Conservation (phyloP, 202 grass and related monocot species). For the Digitaria exilis region DNA sequence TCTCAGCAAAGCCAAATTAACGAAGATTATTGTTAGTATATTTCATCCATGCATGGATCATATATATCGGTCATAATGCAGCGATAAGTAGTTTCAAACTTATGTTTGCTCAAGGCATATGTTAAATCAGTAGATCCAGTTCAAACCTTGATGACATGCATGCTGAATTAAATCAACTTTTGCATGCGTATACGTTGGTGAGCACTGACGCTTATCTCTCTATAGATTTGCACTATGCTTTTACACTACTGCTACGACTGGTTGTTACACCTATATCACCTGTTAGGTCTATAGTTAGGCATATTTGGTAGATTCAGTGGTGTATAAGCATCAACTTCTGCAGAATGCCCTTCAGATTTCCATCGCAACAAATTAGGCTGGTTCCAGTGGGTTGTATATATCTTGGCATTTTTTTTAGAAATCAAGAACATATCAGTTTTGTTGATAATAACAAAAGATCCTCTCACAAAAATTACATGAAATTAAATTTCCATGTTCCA, state of each 20-base stretch:
- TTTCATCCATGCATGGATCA: no score
- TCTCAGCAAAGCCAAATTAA: no score
- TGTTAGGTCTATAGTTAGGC: constrained; percentile 8
- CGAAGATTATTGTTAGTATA: no score
- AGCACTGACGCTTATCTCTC: not conserved
- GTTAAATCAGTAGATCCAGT: not conserved
- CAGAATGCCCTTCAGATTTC: not conserved
- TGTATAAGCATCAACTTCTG: constrained; percentile 39
- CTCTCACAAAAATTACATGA: not conserved
- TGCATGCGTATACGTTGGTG: not conserved
- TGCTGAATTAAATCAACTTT: not conserved
- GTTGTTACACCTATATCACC: not conserved
- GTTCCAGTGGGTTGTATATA: not conserved
- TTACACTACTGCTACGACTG: constrained; percentile 23
- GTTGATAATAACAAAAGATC: not conserved
- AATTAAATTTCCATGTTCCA: not conserved
- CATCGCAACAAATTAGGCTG: not conserved
- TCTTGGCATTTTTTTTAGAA: not conserved
- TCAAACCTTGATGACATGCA: constrained; percentile 7
- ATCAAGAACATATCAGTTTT: not conserved
- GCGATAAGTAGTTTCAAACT: not conserved
- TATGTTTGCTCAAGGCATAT: not conserved
- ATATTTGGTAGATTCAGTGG: constrained; percentile 30
- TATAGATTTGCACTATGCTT: constrained; percentile 22
- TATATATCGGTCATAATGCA: not conserved